phyloP scores from a whole-genome alignment of 306 rosid genomes.

The Potentilla sterilis region DNA sequence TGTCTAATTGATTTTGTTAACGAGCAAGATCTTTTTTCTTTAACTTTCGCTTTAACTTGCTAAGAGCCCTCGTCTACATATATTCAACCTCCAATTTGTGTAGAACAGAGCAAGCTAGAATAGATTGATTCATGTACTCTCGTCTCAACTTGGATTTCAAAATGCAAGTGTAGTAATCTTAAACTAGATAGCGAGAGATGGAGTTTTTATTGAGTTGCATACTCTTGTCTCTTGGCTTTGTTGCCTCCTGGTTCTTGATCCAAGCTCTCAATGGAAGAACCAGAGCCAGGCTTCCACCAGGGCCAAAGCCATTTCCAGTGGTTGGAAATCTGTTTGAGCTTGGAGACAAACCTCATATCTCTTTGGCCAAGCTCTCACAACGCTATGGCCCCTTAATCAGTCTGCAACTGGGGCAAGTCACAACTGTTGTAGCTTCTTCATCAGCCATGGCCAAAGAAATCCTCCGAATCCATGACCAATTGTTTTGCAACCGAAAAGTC shows the following conservation, averaged over 20 bases:
- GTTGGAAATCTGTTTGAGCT: constrained; percentile 55
- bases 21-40: too few species aligned
- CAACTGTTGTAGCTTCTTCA: constrained; percentile 43
- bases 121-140: neutral
- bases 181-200: neutral
- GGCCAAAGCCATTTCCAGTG: constrained; percentile 42
- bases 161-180: neutral
- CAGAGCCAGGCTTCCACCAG: constrained; percentile 37
- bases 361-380: constrained; percentile 36
- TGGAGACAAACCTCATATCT: constrained; percentile 54
- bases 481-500: constrained; percentile 33
- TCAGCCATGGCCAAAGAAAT: constrained; percentile 35
- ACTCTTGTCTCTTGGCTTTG: neutral
- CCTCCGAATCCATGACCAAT: constrained; percentile 45
- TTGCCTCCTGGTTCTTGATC: constrained; percentile 11
- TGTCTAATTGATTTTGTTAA: too few species aligned
- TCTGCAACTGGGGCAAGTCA: constrained; percentile 46
- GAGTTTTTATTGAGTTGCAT: constrained; percentile 12
- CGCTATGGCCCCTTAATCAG: constrained; percentile 50
- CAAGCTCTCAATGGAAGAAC: constrained; percentile 1
- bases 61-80: neutral
- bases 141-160: neutral
- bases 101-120: neutral
- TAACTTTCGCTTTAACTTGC: neutral
- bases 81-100: too few species aligned